A percentile compares a stretch with the other conserved stretches of the same genome.
Conservation (phyloP, 2,329 filamentous ascomycete species). For the Escovopsis weberi region DNA sequence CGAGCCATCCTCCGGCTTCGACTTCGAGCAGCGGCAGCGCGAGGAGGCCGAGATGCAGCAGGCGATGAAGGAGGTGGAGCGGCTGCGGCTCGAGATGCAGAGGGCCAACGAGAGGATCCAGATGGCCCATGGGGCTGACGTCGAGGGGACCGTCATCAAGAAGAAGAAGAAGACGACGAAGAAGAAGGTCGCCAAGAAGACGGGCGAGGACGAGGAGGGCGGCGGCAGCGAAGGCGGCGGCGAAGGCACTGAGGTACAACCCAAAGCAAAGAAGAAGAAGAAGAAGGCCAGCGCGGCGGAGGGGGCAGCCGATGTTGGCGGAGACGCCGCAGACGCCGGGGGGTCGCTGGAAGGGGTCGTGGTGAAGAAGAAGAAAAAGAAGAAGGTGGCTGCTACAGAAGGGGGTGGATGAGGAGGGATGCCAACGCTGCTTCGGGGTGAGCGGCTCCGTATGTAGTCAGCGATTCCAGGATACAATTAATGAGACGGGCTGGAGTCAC, state of each 20-base stretch:
- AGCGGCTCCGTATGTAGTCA: too few relatives aligned
- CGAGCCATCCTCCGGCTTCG: conserved; percentile 25
- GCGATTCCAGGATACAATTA: too few relatives aligned
- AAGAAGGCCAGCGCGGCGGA: conserved; percentile 14
- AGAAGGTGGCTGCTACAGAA: conserved; percentile 21
- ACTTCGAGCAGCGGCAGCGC: conserved; percentile 52
- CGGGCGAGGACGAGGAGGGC: conserved; percentile 10
- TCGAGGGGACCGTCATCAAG: conserved; percentile 50
- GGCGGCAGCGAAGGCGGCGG: conserved; percentile 11
- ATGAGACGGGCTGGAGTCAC: too few relatives aligned
- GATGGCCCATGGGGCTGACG: conserved; percentile 51
- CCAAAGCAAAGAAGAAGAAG: conserved; percentile 32
- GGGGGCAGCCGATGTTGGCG: not conserved
- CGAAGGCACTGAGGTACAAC: too few relatives aligned
- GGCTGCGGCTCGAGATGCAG: conserved; percentile 78
- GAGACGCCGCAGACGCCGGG: not conserved
- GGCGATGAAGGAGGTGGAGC: conserved; percentile 80
- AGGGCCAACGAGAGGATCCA: conserved; percentile 61
- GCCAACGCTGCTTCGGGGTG: too few relatives aligned
- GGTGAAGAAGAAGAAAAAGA: conserved; percentile 36
- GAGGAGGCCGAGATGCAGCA: conserved; percentile 82
- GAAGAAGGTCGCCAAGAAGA: conserved; percentile 13
- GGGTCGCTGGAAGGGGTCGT: conserved; percentile 13
- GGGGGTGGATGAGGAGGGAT: conserved; percentile 13
- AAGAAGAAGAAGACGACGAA: conserved; percentile 54